Base-by-base conservation (phyloP, 768 basidiomycete genomes). In the Pleurotus citrinopileatus region DNA sequence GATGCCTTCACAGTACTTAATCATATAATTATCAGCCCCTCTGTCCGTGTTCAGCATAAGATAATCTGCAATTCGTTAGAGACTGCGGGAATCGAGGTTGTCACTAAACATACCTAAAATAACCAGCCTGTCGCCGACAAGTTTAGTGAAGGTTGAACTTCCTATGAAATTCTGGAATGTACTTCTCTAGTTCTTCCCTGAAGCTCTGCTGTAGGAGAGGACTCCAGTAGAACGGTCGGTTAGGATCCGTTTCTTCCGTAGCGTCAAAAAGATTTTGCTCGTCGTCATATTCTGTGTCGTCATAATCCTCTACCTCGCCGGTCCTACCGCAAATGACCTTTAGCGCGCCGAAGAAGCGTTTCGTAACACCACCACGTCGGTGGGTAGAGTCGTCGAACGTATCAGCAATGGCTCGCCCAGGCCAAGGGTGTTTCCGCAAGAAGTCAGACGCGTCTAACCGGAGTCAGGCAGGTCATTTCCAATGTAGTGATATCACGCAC, bases 41-140 rank as follows among this genome's bases (percentile, higher is more conserved):
- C 92, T 83, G 65, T 94, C 93, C 17, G 94, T 95, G 67, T 94
- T 95, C 50, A 92, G 82, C 87, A 95, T 95, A 40, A 96, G 76
- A 69, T 89, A 93, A 69, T 95, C 92, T 89, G 57, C 20, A 54
- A 1, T 19, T 7, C 9, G 37, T 55, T 59, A 5, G 23, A n/a
- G 17, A 29, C 13, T 17, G 20, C 22, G 29, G 10, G 19, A 25
- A 43, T 19, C n/a, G 32, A 17, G 8, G n/a, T 23, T 17, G 27
- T 17, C 10, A 20, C 40, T 43, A 9, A 56, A 23, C 19, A 40
- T 67, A 89, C 89, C 89, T 61, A 95, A 73, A 52, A 94, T 88
- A 22, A 95, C 90, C 19, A 95, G 82, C 65, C 89, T 92, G 56
- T n/a, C 29, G 26, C 56, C 17, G 15, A 61, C 25, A 40, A 57